phyloP scores from a whole-genome alignment of 139 green algal species.

The Picochlorum sp. region DNA sequence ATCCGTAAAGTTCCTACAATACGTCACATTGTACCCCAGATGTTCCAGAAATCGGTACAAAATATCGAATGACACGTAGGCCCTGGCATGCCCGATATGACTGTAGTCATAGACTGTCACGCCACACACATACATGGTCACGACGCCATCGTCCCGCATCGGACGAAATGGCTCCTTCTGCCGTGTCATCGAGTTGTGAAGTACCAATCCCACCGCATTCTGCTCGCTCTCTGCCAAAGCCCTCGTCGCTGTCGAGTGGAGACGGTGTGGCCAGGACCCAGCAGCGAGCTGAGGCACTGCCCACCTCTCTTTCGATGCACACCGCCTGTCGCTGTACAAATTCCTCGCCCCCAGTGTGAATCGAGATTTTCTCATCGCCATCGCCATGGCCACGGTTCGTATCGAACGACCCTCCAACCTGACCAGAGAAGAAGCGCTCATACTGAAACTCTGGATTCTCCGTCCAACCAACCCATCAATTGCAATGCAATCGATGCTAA shows the following conservation, averaged over 20 bases:
- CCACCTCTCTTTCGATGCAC: too few relatives aligned
- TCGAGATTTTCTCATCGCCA: too few relatives aligned
- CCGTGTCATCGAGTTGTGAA: constrained; percentile 84
- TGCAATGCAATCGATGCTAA: too few relatives aligned
- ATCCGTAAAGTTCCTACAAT: constrained; percentile 69
- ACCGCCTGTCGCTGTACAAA: too few relatives aligned
- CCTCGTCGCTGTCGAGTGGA: neutral
- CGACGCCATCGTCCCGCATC: constrained; percentile 29
- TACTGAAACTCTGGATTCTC: too few relatives aligned
- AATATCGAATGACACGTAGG: constrained; percentile 92
- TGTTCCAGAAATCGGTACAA: constrained; percentile 67
- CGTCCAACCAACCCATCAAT: too few relatives aligned
- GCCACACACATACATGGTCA: constrained; percentile 97
- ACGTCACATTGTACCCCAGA: constrained; percentile 62
- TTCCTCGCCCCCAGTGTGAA: too few relatives aligned
- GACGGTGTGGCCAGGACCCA: neutral
- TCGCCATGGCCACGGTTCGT: too few relatives aligned
- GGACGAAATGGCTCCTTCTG: constrained; percentile 76
- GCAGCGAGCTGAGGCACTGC: too few relatives aligned
- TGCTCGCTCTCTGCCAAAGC: neutral
- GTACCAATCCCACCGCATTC: neutral
- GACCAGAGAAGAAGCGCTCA: too few relatives aligned
- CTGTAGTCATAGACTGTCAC: constrained; percentile 90
- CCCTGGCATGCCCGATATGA: constrained; percentile 94
- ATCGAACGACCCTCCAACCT: too few relatives aligned